Base-by-base conservation (phyloP, 257 asterid genomes). In the Ocimum tenuiflorum region DNA sequence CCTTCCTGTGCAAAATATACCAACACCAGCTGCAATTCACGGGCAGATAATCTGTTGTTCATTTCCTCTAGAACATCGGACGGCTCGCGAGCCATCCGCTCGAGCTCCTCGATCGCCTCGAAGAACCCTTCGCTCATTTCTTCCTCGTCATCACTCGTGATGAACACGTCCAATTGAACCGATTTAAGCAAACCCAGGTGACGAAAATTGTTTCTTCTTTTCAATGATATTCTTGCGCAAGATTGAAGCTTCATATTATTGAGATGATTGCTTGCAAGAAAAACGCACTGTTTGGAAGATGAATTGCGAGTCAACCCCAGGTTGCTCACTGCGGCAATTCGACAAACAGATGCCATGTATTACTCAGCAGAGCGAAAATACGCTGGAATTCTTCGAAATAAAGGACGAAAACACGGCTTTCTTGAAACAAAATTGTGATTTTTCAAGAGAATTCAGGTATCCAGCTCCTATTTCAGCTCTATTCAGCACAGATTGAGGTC, bases 1-100 rank as follows among this genome's bases (percentile, higher is more conserved):
- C 99, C 99, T 49, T 94, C 96, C 63, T 88, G 99, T 0, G 97
- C 76, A 70, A 94, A 94, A 60, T 94, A 94, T 36, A 94, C 96
- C 81, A 90, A 66, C 36, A 94, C 96, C 20, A 90, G 24, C 80
- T 90, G 99, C 77, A 90, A 47, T 61, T 94, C 99, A 5, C 97
- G 92, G 60, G 85, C 80, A 2, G 99, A 83, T 60, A 94, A 73
- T 35, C 78, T 78, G 10, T 86, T 84, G 46, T 88, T 90, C 97
- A 94, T 84, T 75, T 94, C 96, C 77, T 82, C 91, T 3, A 94
- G 89, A n/a, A 90, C 91, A 53, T 94, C 97, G 0, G 99, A 90
- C 0, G 99, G 99, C 48, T 94, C 99, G 45, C 99, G 83, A 1
- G 77, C 87, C 99, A 88, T 94, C 3, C 95, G 82, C 77, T 90